Percentiles rank a stretch among this genome's conserved stretches.
phyloP scores from a whole-genome alignment of 441 rosid species.

The Pelargonium australe region DNA sequence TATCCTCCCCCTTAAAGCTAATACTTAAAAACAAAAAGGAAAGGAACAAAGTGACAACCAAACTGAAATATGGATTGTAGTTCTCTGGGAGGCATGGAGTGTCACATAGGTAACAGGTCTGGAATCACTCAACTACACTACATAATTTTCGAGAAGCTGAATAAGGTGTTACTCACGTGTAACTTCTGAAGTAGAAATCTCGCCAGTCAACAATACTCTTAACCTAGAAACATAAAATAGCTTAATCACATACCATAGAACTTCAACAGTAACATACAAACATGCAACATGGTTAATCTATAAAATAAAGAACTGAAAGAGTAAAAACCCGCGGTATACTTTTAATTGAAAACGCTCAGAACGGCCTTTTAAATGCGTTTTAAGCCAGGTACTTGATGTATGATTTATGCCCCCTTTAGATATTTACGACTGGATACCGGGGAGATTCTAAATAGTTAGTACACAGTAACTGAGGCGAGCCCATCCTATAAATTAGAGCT shows the following conservation, averaged over 20 bases:
- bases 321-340: no score
- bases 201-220: slow-evolving; percentile 92
- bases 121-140: background rate
- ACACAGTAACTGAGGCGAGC: no score
- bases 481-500: no score
- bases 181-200: slow-evolving; percentile 70
- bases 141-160: background rate
- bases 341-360: no score
- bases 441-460: no score
- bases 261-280: background rate
- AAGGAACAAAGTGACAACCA: background rate
- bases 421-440: no score
- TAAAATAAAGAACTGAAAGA: no score
- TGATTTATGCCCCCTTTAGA: no score
- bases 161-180: slow-evolving; percentile 49
- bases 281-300: background rate
- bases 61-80: slow-evolving; percentile 2
- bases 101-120: background rate
- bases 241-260: slow-evolving; percentile 7
- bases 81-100: background rate
- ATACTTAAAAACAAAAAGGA: background rate
- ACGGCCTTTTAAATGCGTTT: no score
- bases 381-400: no score
- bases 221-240: slow-evolving; percentile 42
- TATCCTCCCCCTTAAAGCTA: background rate